Evolutionary conservation across 352 stramenopile genomes (phyloP), one percentile per base, ranked within the genome.

Genomic region (Pythium myriotylum): DNA sequence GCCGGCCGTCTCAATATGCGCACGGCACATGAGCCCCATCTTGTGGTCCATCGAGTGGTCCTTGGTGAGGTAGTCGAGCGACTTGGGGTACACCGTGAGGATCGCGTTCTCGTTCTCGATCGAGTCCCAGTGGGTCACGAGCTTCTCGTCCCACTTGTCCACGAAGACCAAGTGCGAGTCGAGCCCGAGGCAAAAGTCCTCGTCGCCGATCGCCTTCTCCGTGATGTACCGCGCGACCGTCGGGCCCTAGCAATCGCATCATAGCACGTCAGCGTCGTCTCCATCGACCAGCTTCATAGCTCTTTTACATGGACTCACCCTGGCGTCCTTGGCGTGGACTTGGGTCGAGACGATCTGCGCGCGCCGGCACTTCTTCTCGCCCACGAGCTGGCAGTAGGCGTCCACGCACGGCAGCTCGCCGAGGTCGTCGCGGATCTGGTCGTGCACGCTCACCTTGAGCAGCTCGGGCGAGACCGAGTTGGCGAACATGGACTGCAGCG

Each of bases 121-220:
- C 16, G 72, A 73, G 39, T 92, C 81, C 83, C 83, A 92, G 35
- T 92, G 79, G 8, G 51, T 52, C 0, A 88, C 74, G 37, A 89
- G 73, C 53, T 80, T 79, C 51, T 86, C 83, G 51, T 92, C 83
- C 83, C 83, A 92, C 6, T 80, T 51, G 4, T 69, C 65, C 29
- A 89, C 73, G 54, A 92, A 92, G 29, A 92, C 51, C 29, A 92
- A 54, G 66, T 92, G 83, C 57, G 83, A 91, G 60, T 92, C 83
- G 59, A 91, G 82, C n/a, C 77, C 70, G 63, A 92, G 78, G 22
- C 51, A 59, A 24, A 59, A 49, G 2, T 51, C 40, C 37, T 59
- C 53, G 53, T 59, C 49, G 1, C 49, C 5, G 33, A 56, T 56
- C 33, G 20, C 27, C 33, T 56, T 43, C 33, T 56, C 32, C 22